phyloP scores from a whole-genome alignment of 352 stramenopile genomes.

The Phytophthora megakarya region DNA sequence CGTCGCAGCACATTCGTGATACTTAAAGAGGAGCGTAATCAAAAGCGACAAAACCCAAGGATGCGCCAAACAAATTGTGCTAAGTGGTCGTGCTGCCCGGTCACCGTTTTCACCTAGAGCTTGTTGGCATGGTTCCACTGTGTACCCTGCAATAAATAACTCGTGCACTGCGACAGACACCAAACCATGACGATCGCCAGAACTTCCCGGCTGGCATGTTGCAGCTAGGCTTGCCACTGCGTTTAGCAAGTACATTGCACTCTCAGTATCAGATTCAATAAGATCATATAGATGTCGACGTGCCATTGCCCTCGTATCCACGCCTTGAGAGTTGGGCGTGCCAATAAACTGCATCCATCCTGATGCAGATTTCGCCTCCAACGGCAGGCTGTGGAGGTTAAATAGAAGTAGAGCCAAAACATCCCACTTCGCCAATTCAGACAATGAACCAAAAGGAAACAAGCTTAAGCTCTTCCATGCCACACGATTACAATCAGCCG shows the following conservation, averaged over 20 bases:
- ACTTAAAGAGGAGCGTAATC: slow-evolving; percentile 71
- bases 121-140: slow-evolving; percentile 48
- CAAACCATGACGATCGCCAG: slow-evolving; percentile 44
- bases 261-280: slow-evolving; percentile 66
- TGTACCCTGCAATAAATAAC: slow-evolving; percentile 68
- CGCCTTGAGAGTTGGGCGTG: slow-evolving; percentile 33
- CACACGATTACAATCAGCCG: slow-evolving; percentile 78
- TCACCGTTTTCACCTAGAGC: slow-evolving; percentile 57
- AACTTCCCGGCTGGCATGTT: slow-evolving; percentile 21
- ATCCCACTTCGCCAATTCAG: slow-evolving; percentile 82
- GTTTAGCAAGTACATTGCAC: slow-evolving; percentile 71
- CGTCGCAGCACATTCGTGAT: slow-evolving; percentile 77
- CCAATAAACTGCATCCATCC: slow-evolving; percentile 77
- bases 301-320: slow-evolving; percentile 38
- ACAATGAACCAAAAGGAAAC: slow-evolving; percentile 77
- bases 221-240: slow-evolving; percentile 67
- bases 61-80: slow-evolving; percentile 65
- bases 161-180: slow-evolving; percentile 67
- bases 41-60: slow-evolving; percentile 68
- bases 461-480: slow-evolving; percentile 72
- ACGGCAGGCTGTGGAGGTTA: slow-evolving; percentile 65
- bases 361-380: slow-evolving; percentile 55
- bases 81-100: slow-evolving; percentile 54
- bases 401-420: slow-evolving; percentile 78
- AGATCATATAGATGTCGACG: slow-evolving; percentile 62